phyloP scores from a whole-genome alignment of 345 rosid genomes.

The Angophora floribunda region DNA sequence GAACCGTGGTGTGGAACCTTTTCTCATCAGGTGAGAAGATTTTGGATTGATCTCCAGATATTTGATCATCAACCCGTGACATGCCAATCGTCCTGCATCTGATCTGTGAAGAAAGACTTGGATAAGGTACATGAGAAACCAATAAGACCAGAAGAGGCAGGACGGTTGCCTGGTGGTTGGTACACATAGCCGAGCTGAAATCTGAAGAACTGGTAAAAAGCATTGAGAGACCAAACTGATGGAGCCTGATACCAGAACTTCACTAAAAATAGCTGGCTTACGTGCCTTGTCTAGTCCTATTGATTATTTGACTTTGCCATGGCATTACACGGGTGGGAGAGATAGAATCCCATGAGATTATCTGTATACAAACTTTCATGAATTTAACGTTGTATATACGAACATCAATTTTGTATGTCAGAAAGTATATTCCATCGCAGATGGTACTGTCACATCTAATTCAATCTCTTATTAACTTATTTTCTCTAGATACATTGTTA shows the following conservation, averaged over 20 bases:
- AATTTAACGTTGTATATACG: background rate
- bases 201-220: background rate
- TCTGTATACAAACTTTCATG: background rate
- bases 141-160: background rate
- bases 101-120: background rate
- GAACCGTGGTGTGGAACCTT: constrained; percentile 80
- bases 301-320: background rate
- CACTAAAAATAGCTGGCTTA: background rate
- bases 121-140: background rate
- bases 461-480: background rate
- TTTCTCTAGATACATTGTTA: background rate
- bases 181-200: background rate
- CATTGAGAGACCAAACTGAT: background rate
- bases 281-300: background rate
- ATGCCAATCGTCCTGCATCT: background rate
- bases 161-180: background rate
- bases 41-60: constrained; percentile 23
- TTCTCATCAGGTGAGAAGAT: constrained; percentile 92
- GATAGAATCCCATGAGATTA: background rate
- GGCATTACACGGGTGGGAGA: background rate
- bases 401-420: background rate
- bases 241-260: background rate
- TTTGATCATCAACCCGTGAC: background rate
- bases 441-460: background rate
- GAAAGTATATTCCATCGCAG: background rate